These are phyloP conservation scores for Ganoderma multipileum DNA, from an alignment of 1,284 basidiomycete genomes.

Conservation along the genomic window DNA sequence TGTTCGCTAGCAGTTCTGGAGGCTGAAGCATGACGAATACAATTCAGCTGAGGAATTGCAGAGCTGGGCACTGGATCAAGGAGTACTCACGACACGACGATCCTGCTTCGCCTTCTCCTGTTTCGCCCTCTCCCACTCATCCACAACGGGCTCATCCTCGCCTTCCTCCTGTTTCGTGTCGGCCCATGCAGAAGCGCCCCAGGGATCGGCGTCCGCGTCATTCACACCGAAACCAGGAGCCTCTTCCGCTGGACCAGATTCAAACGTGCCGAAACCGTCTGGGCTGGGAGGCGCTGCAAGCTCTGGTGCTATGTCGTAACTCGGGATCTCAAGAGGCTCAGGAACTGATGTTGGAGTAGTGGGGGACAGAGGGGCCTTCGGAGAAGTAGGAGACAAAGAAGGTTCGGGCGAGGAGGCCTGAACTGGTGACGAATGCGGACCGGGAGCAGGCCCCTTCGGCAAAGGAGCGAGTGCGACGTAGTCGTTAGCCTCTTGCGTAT, in stretches of 20 bases:
- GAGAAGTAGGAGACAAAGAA: slow-evolving; percentile 5
- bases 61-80: too few relatives aligned
- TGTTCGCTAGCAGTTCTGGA: slow-evolving; percentile 64
- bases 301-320: slow-evolving; percentile 19
- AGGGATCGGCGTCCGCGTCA: slow-evolving; percentile 47
- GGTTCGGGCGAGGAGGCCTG: slow-evolving; percentile 21
- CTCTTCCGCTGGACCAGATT: slow-evolving; percentile 48
- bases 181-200: slow-evolving; percentile 53
- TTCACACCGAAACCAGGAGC: slow-evolving; percentile 41
- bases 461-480: slow-evolving; percentile 3
- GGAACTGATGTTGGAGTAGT: slow-evolving; percentile 5
- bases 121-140: slow-evolving; percentile 75
- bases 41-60: neutral
- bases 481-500: slow-evolving; percentile 12
- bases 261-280: slow-evolving; percentile 71
- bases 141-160: slow-evolving; percentile 41
- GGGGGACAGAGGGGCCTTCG: neutral
- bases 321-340: slow-evolving; percentile 12
- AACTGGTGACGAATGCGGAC: neutral
- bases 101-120: slow-evolving; percentile 64
- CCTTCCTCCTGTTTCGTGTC: slow-evolving; percentile 25
- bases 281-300: slow-evolving; percentile 43
- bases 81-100: slow-evolving; percentile 62
- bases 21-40: slow-evolving; percentile 52
- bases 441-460: neutral